Conservation (phyloP, 768 basidiomycete species). For the Agaricus blazei region DNA sequence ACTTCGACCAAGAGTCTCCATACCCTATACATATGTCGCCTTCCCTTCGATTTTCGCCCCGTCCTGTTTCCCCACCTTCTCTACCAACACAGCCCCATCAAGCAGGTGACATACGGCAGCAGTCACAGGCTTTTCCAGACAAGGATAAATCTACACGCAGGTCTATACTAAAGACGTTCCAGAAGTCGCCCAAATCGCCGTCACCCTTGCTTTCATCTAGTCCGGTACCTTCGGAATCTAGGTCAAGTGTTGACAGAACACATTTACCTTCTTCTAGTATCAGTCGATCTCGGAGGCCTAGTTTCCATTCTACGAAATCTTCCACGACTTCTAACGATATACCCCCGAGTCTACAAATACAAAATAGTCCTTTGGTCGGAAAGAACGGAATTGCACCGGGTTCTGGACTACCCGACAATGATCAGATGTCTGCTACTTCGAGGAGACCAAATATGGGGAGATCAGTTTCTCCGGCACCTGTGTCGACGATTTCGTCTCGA, state of each 20-base stretch:
- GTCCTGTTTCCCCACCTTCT: constrained; percentile 26
- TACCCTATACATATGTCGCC: constrained; percentile 48
- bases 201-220: constrained; percentile 12
- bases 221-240: constrained; percentile 12
- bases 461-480: constrained; percentile 27
- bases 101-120: constrained; percentile 13
- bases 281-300: constrained; percentile 2
- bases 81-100: constrained; percentile 14
- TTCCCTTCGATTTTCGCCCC: constrained; percentile 24
- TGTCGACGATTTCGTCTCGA: constrained; percentile 38
- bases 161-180: constrained; percentile 56
- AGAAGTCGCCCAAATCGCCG: constrained; percentile 16
- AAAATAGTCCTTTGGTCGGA: constrained; percentile 37
- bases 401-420: constrained; percentile 12
- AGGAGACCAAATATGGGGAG: constrained; percentile 18
- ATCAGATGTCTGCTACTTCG: constrained; percentile 23
- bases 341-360: constrained; percentile 61
- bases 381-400: constrained; percentile 13
- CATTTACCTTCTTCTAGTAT: constrained; percentile 16
- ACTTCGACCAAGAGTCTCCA: constrained; percentile 71
- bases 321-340: constrained; percentile 29
- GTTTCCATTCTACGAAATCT: constrained; percentile 22
- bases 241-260: constrained; percentile 35
- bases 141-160: constrained; percentile 50
- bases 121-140: constrained; percentile 20